phyloP scores from a whole-genome alignment of 2,329 filamentous ascomycete species.

The Calonectria pseudoreteaudii region DNA sequence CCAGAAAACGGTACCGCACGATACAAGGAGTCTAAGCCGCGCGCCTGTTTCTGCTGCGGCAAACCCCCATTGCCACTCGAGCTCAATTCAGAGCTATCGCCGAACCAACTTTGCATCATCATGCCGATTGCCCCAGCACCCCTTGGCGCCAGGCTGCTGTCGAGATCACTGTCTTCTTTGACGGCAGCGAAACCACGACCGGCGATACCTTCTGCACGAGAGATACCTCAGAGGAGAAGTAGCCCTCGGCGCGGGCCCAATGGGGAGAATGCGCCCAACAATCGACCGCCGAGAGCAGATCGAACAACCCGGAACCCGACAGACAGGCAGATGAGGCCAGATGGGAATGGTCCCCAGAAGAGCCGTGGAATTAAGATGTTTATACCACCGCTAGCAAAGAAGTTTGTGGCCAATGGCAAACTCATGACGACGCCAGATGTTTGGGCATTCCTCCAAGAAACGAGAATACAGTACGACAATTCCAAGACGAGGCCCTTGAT shows the following conservation, averaged over 20 bases:
- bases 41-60: background rate
- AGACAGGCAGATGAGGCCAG: background rate
- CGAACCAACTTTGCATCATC: slow-evolving; percentile 16
- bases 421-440: slow-evolving; percentile 46
- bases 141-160: slow-evolving; percentile 27
- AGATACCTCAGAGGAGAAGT: slow-evolving; percentile 31
- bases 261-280: slow-evolving; percentile 24
- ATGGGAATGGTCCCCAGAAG: background rate
- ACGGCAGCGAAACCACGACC: slow-evolving; percentile 3
- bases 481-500: slow-evolving; percentile 29
- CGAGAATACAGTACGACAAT: slow-evolving; percentile 40
- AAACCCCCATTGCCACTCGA: background rate
- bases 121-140: slow-evolving; percentile 42
- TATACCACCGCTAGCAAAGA: slow-evolving; percentile 34
- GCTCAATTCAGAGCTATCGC: slow-evolving; percentile 30
- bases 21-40: background rate
- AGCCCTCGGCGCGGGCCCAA: background rate
- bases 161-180: slow-evolving; percentile 19
- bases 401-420: slow-evolving; percentile 39
- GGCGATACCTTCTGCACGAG: slow-evolving; percentile 14
- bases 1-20: background rate
- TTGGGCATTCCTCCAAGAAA: slow-evolving; percentile 43
- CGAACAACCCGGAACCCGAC: slow-evolving; percentile 30
- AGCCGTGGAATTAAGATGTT: background rate
- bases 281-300: slow-evolving; percentile 4